Evolutionary conservation across 768 basidiomycete species (phyloP).

Genomic region (Trametes cingulata): DNA sequence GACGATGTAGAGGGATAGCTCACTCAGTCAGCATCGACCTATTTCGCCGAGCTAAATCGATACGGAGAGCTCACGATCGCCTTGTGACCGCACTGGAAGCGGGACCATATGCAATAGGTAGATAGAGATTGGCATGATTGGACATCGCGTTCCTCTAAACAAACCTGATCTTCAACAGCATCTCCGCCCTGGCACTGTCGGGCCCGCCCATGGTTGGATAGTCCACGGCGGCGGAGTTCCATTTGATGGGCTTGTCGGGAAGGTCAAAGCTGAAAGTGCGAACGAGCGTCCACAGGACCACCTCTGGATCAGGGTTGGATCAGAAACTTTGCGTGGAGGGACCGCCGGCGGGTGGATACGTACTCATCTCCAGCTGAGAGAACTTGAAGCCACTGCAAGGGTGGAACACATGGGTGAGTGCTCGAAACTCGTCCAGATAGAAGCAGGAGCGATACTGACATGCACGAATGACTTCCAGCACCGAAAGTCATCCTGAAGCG

Average conservation of each 20-base stretch:
- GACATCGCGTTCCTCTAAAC: too few relatives aligned
- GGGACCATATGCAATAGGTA: too few relatives aligned
- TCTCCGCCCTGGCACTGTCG: slow-evolving; percentile 5
- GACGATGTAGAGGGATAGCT: neutral
- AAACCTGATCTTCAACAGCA: slow-evolving; percentile 11
- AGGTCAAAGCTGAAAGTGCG: slow-evolving; percentile 16
- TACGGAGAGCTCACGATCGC: too few relatives aligned
- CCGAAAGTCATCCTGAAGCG: slow-evolving; percentile 20
- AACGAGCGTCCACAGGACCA: slow-evolving; percentile 11
- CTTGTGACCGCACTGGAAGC: too few relatives aligned
- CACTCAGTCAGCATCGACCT: too few relatives aligned
- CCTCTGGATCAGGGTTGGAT: slow-evolving; percentile 10
- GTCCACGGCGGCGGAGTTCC: slow-evolving; percentile 8
- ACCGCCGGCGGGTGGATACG: neutral
- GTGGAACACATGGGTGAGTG: neutral
- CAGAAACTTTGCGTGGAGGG: neutral
- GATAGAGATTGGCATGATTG: too few relatives aligned
- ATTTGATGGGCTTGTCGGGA: slow-evolving; percentile 12
- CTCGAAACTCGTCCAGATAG: too few relatives aligned
- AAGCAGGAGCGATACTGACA: neutral
- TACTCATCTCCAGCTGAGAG: slow-evolving; percentile 23
- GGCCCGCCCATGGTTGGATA: slow-evolving; percentile 15
- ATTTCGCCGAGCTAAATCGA: too few relatives aligned
- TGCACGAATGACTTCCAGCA: slow-evolving; percentile 19
- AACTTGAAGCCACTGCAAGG: slow-evolving; percentile 21